A percentile compares a stretch with the other conserved stretches of the same genome.
Conservation (phyloP, 2,329 filamentous ascomycete species). For the Fusarium sulawesiense region DNA sequence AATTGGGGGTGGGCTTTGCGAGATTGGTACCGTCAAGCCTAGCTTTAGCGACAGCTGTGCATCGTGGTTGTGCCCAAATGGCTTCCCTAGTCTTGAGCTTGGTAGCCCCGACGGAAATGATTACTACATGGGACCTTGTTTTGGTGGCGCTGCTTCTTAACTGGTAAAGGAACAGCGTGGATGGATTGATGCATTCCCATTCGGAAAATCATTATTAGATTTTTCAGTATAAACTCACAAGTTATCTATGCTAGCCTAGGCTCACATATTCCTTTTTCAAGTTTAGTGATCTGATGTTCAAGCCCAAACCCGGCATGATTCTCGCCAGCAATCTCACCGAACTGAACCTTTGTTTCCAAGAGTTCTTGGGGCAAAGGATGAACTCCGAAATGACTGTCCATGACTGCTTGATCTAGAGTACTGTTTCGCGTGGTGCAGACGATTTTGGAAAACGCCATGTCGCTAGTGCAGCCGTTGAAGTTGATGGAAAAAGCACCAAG, state of each 20-base stretch:
- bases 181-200: no score
- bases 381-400: neutral
- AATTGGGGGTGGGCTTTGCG: neutral
- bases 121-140: neutral
- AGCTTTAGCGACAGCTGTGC: neutral
- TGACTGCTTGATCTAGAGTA: neutral
- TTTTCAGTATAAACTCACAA: no score
- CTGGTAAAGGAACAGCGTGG: accelerated
- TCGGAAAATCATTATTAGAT: no score
- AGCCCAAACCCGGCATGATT: neutral
- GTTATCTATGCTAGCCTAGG: neutral
- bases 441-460: no score
- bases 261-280: neutral
- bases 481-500: neutral
- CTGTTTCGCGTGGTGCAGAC: neutral
- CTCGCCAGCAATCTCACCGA: neutral
- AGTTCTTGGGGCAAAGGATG: accelerated
- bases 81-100: neutral
- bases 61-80: neutral
- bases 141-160: no score
- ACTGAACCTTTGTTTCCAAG: neutral
- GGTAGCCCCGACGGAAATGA: neutral
- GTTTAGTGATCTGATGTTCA: neutral
- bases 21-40: neutral
- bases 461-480: neutral